phyloP scores from a whole-genome alignment of 1,139 yeast species.

The Petasospora rhodanensis region DNA sequence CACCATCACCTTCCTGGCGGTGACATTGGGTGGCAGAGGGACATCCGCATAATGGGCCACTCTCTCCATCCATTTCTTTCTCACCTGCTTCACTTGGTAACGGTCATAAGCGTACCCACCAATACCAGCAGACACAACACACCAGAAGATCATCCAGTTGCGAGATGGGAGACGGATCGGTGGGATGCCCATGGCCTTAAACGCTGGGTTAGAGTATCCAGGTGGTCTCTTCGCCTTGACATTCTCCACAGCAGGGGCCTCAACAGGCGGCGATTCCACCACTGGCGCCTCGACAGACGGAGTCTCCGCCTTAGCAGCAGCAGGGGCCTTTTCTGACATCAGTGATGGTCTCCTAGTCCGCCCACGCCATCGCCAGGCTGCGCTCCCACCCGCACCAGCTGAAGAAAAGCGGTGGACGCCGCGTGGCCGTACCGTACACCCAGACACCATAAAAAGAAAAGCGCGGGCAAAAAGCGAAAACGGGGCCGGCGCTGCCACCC shows the following conservation, averaged over 20 bases:
- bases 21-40: slow-evolving; percentile 41
- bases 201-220: slow-evolving; percentile 80
- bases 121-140: slow-evolving; percentile 56
- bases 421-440: too few relatives aligned
- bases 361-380: too few relatives aligned
- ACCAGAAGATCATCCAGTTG: slow-evolving; percentile 91
- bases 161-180: slow-evolving; percentile 76
- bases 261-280: not conserved
- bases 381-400: too few relatives aligned
- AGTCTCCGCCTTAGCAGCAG: not conserved
- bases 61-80: slow-evolving; percentile 61
- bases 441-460: too few relatives aligned
- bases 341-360: too few relatives aligned
- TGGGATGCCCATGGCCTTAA: slow-evolving; percentile 83
- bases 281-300: too few relatives aligned
- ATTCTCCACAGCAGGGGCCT: not conserved
- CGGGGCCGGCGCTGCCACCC: too few relatives aligned
- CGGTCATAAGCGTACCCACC: slow-evolving; percentile 81
- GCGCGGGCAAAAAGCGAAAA: too few relatives aligned
- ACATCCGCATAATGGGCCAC: slow-evolving; percentile 50
- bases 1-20: slow-evolving; percentile 75
- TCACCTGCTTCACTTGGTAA: slow-evolving; percentile 59
- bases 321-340: not conserved
- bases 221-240: slow-evolving; percentile 8
- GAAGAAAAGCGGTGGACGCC: too few relatives aligned